Conservation (phyloP, 2,329 filamentous ascomycete genomes). For the Microsporum audouinii region DNA sequence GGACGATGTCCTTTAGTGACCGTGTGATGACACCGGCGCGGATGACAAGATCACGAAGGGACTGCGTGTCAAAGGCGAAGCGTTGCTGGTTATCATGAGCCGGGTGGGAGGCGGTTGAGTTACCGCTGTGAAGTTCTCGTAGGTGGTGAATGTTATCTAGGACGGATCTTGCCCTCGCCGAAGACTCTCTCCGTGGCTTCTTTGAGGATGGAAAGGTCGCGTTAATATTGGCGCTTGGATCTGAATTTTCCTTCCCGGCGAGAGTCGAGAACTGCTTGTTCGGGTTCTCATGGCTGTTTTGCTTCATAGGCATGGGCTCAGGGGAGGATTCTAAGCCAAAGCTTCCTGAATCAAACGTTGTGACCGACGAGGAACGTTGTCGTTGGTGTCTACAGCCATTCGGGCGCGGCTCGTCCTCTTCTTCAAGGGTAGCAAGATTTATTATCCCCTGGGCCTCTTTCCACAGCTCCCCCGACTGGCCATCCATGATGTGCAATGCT, state of each 20-base stretch:
- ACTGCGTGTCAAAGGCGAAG: conserved; percentile 55
- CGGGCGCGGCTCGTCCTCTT: conserved; percentile 38
- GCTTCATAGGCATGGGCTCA: neutral
- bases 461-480: conserved; percentile 46
- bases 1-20: conserved; percentile 39
- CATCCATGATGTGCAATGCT: conserved; percentile 42
- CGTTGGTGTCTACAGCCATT: neutral
- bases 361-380: conserved; percentile 7
- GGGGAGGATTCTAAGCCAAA: conserved; percentile 5
- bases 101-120: neutral
- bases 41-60: conserved; percentile 49
- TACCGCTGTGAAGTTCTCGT: conserved; percentile 4
- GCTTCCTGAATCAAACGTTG: conserved; percentile 4
- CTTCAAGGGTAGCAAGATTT: conserved; percentile 53
- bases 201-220: neutral
- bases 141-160: conserved; percentile 10
- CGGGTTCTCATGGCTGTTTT: neutral
- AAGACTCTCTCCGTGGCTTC: conserved; percentile 14
- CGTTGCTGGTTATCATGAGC: conserved; percentile 31
- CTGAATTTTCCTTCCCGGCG: neutral
- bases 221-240: neutral
- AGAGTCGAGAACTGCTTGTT: neutral
- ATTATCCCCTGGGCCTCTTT: conserved; percentile 57
- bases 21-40: conserved; percentile 40
- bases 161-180: conserved; percentile 11